Evolutionary conservation across 768 basidiomycete genomes (phyloP).

Genomic region (Boletus fagicola): DNA sequence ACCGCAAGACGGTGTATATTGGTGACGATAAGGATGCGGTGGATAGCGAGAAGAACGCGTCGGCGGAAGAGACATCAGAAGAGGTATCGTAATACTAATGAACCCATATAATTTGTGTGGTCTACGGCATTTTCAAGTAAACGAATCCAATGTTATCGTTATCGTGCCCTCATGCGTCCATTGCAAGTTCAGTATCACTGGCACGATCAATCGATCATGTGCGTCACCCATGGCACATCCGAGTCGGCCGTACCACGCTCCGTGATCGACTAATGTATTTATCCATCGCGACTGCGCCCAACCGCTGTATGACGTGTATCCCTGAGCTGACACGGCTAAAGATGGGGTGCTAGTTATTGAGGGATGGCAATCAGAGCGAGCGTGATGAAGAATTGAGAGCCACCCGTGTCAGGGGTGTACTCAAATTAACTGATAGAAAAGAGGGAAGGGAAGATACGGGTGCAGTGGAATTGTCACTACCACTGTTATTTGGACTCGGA

Average conservation of each 20-base stretch:
- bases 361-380: constrained; percentile 77
- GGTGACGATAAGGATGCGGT: constrained; percentile 19
- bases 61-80: not conserved
- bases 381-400: constrained; percentile 94
- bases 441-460: not conserved
- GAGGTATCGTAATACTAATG: no score
- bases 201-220: no score
- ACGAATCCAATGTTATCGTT: no score
- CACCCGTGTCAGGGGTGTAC: constrained; percentile 38
- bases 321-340: constrained; percentile 89
- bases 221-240: no score
- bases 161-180: no score
- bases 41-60: constrained; percentile 18
- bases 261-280: no score
- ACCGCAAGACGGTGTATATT: constrained; percentile 47
- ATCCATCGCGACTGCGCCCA: constrained; percentile 85
- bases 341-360: constrained; percentile 85
- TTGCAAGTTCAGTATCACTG: no score
- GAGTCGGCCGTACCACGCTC: no score
- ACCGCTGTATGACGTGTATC: constrained; percentile 87
- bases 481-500: constrained; percentile 26
- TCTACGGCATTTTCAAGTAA: no score
- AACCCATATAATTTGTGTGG: no score
- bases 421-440: not conserved
- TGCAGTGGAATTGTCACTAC: no score